Conservation (phyloP, 1,284 basidiomycete genomes). For the Malassezia equina region DNA sequence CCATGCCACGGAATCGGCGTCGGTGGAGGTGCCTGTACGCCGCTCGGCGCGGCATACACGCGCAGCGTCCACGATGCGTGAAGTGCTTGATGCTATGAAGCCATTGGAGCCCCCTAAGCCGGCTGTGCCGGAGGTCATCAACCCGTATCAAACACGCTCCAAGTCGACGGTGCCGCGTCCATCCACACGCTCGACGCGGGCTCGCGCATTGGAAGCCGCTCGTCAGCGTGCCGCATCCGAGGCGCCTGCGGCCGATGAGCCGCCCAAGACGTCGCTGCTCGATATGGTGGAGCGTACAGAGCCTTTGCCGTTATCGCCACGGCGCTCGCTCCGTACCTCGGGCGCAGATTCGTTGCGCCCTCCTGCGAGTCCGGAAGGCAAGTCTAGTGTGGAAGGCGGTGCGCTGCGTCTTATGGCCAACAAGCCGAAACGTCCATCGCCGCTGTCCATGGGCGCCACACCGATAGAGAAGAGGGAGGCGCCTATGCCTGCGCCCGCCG, state of each 20-base stretch:
- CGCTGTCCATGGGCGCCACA: constrained; percentile 2
- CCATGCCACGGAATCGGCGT: neutral
- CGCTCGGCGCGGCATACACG: constrained; percentile 18
- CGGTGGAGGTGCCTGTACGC: constrained; percentile 3
- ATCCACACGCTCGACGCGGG: constrained; percentile 26
- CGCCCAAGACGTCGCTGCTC: constrained; percentile 26
- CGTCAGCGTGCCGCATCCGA: constrained; percentile 9
- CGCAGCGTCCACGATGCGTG: constrained; percentile 28
- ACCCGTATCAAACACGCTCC: constrained; percentile 33
- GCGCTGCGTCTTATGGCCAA: constrained; percentile 1
- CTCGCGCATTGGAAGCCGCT: constrained; percentile 25
- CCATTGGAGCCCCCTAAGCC: constrained; percentile 18
- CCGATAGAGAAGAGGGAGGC: neutral
- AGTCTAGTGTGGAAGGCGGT: neutral
- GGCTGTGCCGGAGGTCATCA: constrained; percentile 33
- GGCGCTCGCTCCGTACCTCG: constrained; percentile 7
- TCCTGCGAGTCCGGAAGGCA: neutral
- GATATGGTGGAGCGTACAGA: constrained; percentile 36
- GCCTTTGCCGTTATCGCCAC: constrained; percentile 12
- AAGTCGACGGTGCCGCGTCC: constrained; percentile 4
- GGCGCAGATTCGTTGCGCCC: neutral
- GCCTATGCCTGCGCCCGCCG: neutral
- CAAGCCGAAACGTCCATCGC: constrained; percentile 16
- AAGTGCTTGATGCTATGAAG: constrained; percentile 28
- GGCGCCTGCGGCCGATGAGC: constrained; percentile 19